phyloP scores from a whole-genome alignment of 306 rosid species.

The Senna siamea region DNA sequence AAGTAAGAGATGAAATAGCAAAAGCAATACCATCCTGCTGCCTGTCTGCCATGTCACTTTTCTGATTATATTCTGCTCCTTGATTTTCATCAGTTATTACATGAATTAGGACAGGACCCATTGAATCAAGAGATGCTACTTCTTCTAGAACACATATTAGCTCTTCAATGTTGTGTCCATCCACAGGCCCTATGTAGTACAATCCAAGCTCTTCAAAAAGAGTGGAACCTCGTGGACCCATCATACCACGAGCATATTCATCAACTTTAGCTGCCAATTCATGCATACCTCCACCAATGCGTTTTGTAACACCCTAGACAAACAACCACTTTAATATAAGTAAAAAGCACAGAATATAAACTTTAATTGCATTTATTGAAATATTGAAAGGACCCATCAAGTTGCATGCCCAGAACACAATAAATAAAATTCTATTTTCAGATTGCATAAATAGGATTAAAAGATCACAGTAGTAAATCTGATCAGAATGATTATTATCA shows the following conservation, averaged over 20 bases:
- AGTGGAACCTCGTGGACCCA: constrained; percentile 89
- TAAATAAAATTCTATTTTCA: constrained; percentile 2
- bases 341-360: background rate
- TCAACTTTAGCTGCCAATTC: constrained; percentile 98
- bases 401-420: background rate
- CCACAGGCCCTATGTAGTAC: constrained; percentile 95
- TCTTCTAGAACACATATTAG: constrained; percentile 75
- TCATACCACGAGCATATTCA: constrained; percentile 96
- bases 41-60: constrained; percentile 39
- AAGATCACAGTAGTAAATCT: background rate
- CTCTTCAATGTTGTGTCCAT: constrained; percentile 90
- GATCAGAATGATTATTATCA: background rate
- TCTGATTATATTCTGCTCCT: constrained; percentile 50
- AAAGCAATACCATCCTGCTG: constrained; percentile 55
- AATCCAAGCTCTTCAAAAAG: constrained; percentile 98
- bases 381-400: background rate
- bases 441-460: background rate
- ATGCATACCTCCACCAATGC: constrained; percentile 86
- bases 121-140: constrained; percentile 89
- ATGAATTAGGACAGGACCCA: constrained; percentile 96
- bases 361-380: background rate
- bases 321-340: constrained; percentile 20
- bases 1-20: background rate
- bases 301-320: constrained; percentile 80
- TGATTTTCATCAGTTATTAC: constrained; percentile 78